Evolutionary conservation across 176 grass and related monocot species (phyloP).

Genomic region (Alloteropsis semialata): DNA sequence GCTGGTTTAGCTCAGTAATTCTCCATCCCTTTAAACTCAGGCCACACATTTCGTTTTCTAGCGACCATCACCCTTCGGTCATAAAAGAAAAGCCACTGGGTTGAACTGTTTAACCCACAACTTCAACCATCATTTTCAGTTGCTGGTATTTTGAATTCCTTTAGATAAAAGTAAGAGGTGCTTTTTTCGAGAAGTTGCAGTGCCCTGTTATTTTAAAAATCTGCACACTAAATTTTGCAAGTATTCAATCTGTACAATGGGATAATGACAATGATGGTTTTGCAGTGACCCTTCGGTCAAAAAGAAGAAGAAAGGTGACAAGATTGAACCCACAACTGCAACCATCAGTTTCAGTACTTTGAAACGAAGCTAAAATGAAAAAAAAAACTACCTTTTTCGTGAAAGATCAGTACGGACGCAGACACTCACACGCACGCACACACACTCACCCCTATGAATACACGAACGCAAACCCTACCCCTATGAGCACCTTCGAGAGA

Average conservation of each 20-base stretch:
- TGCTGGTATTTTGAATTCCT: neutral
- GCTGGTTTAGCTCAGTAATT: neutral
- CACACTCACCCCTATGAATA: too few relatives aligned
- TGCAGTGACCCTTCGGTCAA: too few relatives aligned
- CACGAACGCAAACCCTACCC: too few relatives aligned
- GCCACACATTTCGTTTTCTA: neutral
- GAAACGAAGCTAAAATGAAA: too few relatives aligned
- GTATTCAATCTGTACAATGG: neutral
- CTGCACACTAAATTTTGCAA: neutral
- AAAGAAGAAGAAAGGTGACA: too few relatives aligned
- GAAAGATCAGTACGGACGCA: too few relatives aligned
- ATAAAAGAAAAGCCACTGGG: neutral
- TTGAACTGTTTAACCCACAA: neutral
- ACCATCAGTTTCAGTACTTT: too few relatives aligned
- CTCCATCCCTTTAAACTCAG: neutral
- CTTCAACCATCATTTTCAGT: neutral
- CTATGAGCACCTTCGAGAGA: too few relatives aligned
- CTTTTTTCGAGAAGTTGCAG: neutral
- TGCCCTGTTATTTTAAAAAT: neutral
- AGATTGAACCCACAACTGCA: too few relatives aligned
- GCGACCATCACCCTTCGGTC: neutral
- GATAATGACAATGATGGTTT: too few relatives aligned
- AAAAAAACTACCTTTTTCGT: too few relatives aligned
- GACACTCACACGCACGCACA: too few relatives aligned
- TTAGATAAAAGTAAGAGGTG: neutral